phyloP scores from a whole-genome alignment of 192 early-diverging fungal species.

The Umbelopsis vinacea region DNA sequence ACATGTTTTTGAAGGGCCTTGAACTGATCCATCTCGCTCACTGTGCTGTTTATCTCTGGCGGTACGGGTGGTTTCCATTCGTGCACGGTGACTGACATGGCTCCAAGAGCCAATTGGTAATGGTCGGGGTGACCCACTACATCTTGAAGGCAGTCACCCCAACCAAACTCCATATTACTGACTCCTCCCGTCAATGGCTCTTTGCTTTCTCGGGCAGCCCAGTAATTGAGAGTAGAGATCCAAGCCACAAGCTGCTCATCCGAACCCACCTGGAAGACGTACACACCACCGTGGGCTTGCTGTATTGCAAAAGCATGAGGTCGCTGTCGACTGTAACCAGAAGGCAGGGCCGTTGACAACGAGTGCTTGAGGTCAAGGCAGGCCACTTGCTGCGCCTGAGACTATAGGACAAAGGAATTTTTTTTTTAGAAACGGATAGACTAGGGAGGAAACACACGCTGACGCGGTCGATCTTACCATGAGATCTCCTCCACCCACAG shows the following conservation, averaged over 20 bases:
- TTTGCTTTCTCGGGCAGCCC: constrained; percentile 91
- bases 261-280: constrained; percentile 82
- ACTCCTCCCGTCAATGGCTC: constrained; percentile 89
- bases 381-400: constrained; percentile 47
- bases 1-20: constrained; percentile 65
- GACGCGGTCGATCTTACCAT: constrained; percentile 13
- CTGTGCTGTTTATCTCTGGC: constrained; percentile 39
- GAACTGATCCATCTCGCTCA: constrained; percentile 57
- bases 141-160: constrained; percentile 62
- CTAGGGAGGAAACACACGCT: background rate
- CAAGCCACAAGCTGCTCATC: constrained; percentile 77
- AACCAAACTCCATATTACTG: constrained; percentile 92
- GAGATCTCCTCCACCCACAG: constrained; percentile 23
- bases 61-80: constrained; percentile 58
- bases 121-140: background rate
- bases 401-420: no score
- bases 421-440: background rate
- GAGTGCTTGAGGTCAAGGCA: constrained; percentile 78
- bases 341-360: constrained; percentile 79
- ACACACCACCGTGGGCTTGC: constrained; percentile 76
- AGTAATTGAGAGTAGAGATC: constrained; percentile 93
- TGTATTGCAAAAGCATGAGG: constrained; percentile 88
- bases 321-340: constrained; percentile 79
- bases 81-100: constrained; percentile 39
- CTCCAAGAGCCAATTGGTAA: constrained; percentile 12